Conservation (phyloP, 768 basidiomycete genomes). For the Mycena filopes region DNA sequence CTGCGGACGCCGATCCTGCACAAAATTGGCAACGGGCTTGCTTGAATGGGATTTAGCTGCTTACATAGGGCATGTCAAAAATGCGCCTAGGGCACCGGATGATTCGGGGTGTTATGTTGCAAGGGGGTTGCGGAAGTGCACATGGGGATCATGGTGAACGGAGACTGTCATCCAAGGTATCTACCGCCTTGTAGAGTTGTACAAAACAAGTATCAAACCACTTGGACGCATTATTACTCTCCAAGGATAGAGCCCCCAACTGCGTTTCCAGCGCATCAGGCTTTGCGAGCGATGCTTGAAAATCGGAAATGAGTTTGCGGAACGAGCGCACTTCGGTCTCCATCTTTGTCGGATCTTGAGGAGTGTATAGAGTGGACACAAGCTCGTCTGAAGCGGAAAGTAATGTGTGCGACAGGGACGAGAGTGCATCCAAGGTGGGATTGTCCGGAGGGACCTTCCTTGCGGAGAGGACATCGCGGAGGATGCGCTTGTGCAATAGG, state of each 20-base stretch:
- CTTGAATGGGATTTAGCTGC: neutral
- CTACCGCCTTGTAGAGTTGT: conserved; percentile 62
- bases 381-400: conserved; percentile 72
- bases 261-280: conserved; percentile 42
- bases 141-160: conserved; percentile 32
- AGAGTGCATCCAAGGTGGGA: conserved; percentile 60
- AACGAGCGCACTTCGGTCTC: conserved; percentile 51
- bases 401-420: conserved; percentile 59
- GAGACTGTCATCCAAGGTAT: conserved; percentile 42
- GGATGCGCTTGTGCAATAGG: conserved; percentile 71
- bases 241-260: conserved; percentile 42
- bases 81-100: neutral
- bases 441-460: conserved; percentile 38
- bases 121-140: conserved; percentile 25
- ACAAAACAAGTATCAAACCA: conserved; percentile 77
- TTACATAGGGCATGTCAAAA: neutral
- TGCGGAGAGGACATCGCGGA: conserved; percentile 58
- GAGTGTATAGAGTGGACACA: conserved; percentile 71
- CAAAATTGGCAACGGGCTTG: neutral
- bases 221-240: conserved; percentile 52
- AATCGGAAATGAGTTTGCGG: conserved; percentile 45
- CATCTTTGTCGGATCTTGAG: conserved; percentile 63
- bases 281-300: conserved; percentile 45
- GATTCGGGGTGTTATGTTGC: conserved; percentile 14
- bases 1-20: neutral